phyloP scores from a whole-genome alignment of 2,329 filamentous ascomycete genomes.

The Exophiala sideris region DNA sequence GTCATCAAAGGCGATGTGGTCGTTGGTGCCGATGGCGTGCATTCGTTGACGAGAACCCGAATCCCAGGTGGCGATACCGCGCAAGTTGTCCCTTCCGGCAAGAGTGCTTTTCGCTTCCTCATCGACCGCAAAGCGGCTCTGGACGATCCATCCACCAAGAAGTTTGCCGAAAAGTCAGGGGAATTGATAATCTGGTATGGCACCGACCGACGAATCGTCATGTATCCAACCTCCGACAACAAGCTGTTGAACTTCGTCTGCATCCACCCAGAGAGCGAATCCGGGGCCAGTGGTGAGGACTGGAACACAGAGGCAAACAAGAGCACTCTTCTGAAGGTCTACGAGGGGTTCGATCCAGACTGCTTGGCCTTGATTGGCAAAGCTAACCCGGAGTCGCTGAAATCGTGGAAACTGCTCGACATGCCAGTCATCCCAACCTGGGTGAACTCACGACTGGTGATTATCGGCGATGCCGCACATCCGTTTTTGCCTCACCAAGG shows the following conservation, averaged over 20 bases:
- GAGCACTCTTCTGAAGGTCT: constrained; percentile 10
- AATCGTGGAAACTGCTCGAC: constrained; percentile 35
- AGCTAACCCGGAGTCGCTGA: constrained; percentile 7
- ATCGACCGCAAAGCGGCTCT: constrained; percentile 30
- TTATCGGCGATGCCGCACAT: constrained; percentile 66
- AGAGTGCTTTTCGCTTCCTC: constrained; percentile 37
- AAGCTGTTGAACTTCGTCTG: constrained; percentile 24
- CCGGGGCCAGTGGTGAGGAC: constrained; percentile 37
- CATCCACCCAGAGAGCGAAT: constrained; percentile 27
- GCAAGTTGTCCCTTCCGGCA: constrained; percentile 41
- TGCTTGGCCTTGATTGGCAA: constrained; percentile 3
- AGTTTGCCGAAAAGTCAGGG: constrained; percentile 38
- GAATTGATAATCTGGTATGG: constrained; percentile 45
- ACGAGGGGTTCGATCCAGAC: constrained; percentile 10
- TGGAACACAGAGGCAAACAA: constrained; percentile 15
- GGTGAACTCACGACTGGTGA: constrained; percentile 49
- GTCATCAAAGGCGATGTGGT: constrained; percentile 48
- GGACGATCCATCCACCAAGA: constrained; percentile 40
- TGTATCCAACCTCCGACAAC: constrained; percentile 31
- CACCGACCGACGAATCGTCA: constrained; percentile 28
- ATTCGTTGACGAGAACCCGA: constrained; percentile 33
- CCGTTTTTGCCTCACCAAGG: constrained; percentile 62
- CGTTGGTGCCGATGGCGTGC: constrained; percentile 55
- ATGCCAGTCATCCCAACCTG: constrained; percentile 22
- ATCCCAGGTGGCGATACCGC: constrained; percentile 31